Evolutionary conservation across 2,329 filamentous ascomycete species (phyloP).

Genomic region (Elsinoe batatas): DNA sequence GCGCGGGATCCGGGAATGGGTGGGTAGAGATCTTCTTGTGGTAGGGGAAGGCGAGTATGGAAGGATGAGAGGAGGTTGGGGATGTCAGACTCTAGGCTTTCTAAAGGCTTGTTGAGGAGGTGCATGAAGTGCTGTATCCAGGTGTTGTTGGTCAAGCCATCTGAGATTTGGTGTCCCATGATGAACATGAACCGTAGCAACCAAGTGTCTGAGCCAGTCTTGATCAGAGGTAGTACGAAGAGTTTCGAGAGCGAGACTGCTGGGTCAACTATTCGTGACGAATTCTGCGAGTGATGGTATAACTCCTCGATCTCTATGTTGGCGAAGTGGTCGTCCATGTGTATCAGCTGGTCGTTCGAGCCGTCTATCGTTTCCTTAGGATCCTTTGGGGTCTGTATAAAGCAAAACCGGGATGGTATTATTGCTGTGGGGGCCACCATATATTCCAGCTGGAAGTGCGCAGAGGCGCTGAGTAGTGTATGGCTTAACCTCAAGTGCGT

Average conservation of each 20-base stretch:
- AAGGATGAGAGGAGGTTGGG: constrained; percentile 19
- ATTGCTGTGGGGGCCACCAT: constrained; percentile 15
- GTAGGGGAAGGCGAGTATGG: constrained; percentile 28
- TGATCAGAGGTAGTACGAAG: constrained; percentile 29
- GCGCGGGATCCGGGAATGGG: constrained; percentile 29
- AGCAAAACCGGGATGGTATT: constrained; percentile 25
- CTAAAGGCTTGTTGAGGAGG: constrained; percentile 26
- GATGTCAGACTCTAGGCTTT: constrained; percentile 21
- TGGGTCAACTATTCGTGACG: constrained; percentile 31
- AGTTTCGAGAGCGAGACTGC: constrained; percentile 29
- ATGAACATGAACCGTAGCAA: constrained; percentile 30
- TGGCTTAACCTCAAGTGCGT: constrained; percentile 15
- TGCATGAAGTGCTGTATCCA: constrained; percentile 35
- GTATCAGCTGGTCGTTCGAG: constrained; percentile 26
- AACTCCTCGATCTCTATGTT: constrained; percentile 23
- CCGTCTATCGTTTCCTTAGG: constrained; percentile 25
- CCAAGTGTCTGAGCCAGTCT: constrained; percentile 1
- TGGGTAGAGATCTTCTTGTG: constrained; percentile 40
- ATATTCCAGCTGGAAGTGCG: constrained; percentile 14
- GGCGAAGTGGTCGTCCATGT: constrained; percentile 31
- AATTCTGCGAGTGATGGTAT: constrained; percentile 35
- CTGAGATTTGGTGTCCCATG: constrained; percentile 37
- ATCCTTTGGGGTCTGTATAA: constrained; percentile 25
- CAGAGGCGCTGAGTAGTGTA: constrained; percentile 18
- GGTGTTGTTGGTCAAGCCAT: constrained; percentile 33